phyloP scores from a whole-genome alignment of 1,139 yeast genomes.

The Zygosaccharomyces pseudobailii region DNA sequence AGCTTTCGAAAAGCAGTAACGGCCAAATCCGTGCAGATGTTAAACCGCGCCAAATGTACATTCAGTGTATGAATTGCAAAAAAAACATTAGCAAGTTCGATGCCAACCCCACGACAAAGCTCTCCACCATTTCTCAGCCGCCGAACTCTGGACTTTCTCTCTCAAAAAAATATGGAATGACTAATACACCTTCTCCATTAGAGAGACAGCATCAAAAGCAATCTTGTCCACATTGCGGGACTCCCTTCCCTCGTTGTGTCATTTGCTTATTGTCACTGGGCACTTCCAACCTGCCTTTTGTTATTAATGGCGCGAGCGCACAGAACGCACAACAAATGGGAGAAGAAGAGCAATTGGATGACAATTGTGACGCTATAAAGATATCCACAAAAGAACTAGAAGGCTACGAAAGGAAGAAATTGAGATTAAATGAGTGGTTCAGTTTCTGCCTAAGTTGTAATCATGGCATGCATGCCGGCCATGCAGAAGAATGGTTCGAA shows the following conservation, averaged over 20 bases:
- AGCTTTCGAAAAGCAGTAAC: slow-evolving; percentile 49
- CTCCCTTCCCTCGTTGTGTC: slow-evolving; percentile 88
- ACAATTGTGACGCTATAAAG: slow-evolving; percentile 3
- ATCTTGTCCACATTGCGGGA: slow-evolving; percentile 80
- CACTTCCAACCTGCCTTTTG: slow-evolving; percentile 43
- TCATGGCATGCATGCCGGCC: slow-evolving; percentile 92
- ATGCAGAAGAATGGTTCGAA: slow-evolving; percentile 93
- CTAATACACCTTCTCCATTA: slow-evolving; percentile 12
- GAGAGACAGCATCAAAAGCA: slow-evolving; percentile 31
- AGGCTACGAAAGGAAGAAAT: slow-evolving; percentile 33
- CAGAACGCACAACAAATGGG: slow-evolving; percentile 1
- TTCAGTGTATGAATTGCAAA: slow-evolving; percentile 80
- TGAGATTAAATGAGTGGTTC: slow-evolving; percentile 55
- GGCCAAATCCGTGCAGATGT: slow-evolving; percentile 49
- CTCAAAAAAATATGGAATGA: slow-evolving; percentile 18
- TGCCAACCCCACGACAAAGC: background rate
- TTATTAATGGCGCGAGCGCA: slow-evolving; percentile 27
- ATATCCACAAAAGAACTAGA: background rate
- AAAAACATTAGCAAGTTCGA: slow-evolving; percentile 49
- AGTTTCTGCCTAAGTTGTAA: slow-evolving; percentile 87
- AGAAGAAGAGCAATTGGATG: slow-evolving; percentile 13
- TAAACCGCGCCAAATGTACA: slow-evolving; percentile 67
- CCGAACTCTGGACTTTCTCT: slow-evolving; percentile 6
- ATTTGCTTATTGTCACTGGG: slow-evolving; percentile 83
- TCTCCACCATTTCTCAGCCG: slow-evolving; percentile 8